Percentiles rank a stretch among this genome's conserved stretches.
phyloP scores from a whole-genome alignment of 495 filamentous ascomycete genomes.

The Lophium mytilinum region DNA sequence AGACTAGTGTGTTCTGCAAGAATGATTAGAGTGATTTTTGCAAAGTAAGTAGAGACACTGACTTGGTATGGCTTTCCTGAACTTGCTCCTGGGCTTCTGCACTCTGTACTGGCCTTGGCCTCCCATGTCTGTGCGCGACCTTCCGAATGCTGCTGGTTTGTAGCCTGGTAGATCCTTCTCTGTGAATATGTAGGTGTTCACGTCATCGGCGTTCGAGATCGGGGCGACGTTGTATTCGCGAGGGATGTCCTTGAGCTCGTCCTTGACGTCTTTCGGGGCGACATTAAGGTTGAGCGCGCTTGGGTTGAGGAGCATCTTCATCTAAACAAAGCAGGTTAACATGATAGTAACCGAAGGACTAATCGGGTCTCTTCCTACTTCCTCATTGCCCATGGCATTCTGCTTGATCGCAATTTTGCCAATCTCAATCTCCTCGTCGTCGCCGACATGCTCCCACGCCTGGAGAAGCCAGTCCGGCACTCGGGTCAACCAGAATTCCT shows the following conservation, averaged over 20 bases:
- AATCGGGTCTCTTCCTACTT: not conserved
- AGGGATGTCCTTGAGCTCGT: constrained; percentile 49
- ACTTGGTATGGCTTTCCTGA: constrained; percentile 59
- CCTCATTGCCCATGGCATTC: constrained; percentile 27
- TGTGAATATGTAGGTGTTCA: constrained; percentile 83
- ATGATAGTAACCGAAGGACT: constrained; percentile 6
- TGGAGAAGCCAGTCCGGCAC: constrained; percentile 75
- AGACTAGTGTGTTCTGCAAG: constrained; percentile 69
- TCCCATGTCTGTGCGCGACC: not conserved
- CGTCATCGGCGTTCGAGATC: constrained; percentile 45
- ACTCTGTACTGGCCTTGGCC: constrained; percentile 9
- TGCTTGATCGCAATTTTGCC: constrained; percentile 65
- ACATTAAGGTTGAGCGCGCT: constrained; percentile 33
- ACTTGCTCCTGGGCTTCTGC: constrained; percentile 19
- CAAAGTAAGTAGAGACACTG: constrained; percentile 27
- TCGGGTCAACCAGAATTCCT: constrained; percentile 62
- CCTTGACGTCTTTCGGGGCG: constrained; percentile 26
- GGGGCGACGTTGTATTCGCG: constrained; percentile 76
- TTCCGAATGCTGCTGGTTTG: constrained; percentile 18
- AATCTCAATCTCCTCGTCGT: constrained; percentile 59
- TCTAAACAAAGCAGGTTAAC: constrained; percentile 23
- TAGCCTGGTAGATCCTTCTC: constrained; percentile 85
- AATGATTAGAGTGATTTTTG: constrained; percentile 22
- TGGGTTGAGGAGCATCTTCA: constrained; percentile 44
- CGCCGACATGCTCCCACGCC: constrained; percentile 48